Evolutionary conservation across 352 stramenopile genomes (phyloP), one percentile per base, ranked within the genome.

Genomic region (Globisporangium emineosum): DNA sequence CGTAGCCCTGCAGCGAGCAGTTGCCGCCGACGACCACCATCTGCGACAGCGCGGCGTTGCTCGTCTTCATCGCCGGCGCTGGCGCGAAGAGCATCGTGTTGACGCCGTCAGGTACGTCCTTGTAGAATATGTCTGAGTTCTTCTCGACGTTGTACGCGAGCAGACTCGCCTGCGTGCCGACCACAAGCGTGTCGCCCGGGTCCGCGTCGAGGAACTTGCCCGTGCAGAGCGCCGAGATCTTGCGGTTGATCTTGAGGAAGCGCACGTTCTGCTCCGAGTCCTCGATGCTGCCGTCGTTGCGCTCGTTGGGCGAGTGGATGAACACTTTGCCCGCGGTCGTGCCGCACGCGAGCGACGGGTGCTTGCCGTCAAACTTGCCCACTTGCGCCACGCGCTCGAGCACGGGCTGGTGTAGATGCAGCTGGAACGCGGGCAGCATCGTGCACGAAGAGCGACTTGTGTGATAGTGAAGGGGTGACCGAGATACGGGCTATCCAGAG

Each of bases 111-210:
- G 81, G 87, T 8, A 96, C 76, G 64, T 96, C 85, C 62, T 96
- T 95, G 77, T 94, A 98, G 73, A 98, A 98, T 21, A 96, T 91
- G 56, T 98, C 93, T 52, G 85, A 89, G 73, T 98, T 98, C 50
- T 95, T 93, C 64, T 98, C 88, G 10, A 97, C 86, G 64, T 98
- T 90, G 75, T 97, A 98, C 5, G 87, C 90, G 19, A 98, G 69
- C 23, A 98, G 62, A 77, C 89, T 98, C 42, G 84, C 90, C 60
- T 96, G 75, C 19, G 89, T 97, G 45, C 91, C 91, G 25, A 98
- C 86, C 23, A 97, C 74, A 25, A 98, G 81, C 37, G 80, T 90
- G 66, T 97, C 91, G 13, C 75, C 75, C 2, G 63, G 61, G 54
- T 94, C 84, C 1, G 70, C 25, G 6, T 72, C 67, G 10, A 83